These are phyloP conservation scores for Quercus phellos DNA, from an alignment of 331 rosid genomes.

Conservation along the genomic window DNA sequence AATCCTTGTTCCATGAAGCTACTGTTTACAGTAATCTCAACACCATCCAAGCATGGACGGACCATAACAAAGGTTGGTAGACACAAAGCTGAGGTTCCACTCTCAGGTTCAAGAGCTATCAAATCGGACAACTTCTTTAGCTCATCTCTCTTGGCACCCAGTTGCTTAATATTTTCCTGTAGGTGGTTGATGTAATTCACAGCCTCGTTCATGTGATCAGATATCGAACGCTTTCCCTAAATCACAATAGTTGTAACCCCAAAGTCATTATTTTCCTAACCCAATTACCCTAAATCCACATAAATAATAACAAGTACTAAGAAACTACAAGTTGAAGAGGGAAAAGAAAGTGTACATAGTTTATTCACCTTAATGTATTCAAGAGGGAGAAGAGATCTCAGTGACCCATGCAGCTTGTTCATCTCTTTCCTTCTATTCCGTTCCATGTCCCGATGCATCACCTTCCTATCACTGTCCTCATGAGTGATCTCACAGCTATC, in stretches of 20 bases:
- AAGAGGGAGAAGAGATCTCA: conserved; percentile 41
- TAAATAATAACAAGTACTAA: too few species aligned
- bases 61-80: conserved; percentile 25
- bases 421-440: conserved; percentile 44
- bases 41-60: conserved; percentile 37
- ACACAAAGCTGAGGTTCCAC: conserved; percentile 9
- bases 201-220: conserved; percentile 56
- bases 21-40: conserved; percentile 43
- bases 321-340: not conserved
- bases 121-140: conserved; percentile 23
- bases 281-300: not conserved
- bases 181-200: conserved; percentile 44
- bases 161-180: conserved; percentile 29
- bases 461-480: conserved; percentile 30
- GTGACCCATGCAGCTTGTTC: conserved; percentile 21
- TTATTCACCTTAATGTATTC: conserved; percentile 37
- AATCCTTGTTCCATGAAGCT: conserved; percentile 21
- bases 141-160: conserved; percentile 35
- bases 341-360: not conserved
- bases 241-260: not conserved
- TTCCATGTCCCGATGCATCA: conserved; percentile 36
- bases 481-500: not conserved
- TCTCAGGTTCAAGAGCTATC: not conserved
- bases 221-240: conserved; percentile 58
- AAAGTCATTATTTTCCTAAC: not conserved